Evolutionary conservation across 2,329 filamentous ascomycete genomes (phyloP).

Genomic region (Macroventuria anomochaeta): DNA sequence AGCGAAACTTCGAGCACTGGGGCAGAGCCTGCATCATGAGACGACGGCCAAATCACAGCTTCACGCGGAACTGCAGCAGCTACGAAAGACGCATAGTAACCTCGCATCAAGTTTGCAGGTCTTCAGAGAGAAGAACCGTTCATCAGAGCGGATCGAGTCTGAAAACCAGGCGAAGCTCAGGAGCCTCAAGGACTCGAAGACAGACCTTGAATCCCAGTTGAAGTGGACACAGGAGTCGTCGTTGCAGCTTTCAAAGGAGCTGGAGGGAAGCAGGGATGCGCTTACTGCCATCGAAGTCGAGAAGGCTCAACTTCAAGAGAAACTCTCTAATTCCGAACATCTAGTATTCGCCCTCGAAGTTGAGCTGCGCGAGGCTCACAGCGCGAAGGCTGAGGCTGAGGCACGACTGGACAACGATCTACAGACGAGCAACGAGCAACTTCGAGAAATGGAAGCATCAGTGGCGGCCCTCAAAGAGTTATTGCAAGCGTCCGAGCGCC

Average conservation of each 20-base stretch:
- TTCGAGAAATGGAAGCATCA: slow-evolving; percentile 34
- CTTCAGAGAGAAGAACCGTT: slow-evolving; percentile 22
- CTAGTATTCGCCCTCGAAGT: slow-evolving; percentile 24
- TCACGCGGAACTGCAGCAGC: slow-evolving; percentile 6
- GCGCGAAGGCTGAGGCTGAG: slow-evolving; percentile 24
- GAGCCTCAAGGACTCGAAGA: slow-evolving; percentile 26
- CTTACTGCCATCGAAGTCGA: slow-evolving; percentile 34
- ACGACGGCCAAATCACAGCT: slow-evolving; percentile 16
- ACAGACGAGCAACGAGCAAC: slow-evolving; percentile 26
- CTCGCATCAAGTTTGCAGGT: slow-evolving; percentile 25
- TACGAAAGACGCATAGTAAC: slow-evolving; percentile 14
- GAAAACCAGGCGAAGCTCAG: slow-evolving; percentile 29
- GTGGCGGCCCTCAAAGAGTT: slow-evolving; percentile 24
- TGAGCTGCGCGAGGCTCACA: slow-evolving; percentile 27
- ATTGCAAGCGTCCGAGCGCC: slow-evolving; percentile 25
- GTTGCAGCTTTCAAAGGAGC: slow-evolving; percentile 27
- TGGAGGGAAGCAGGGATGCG: slow-evolving; percentile 30
- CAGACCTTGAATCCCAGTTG: slow-evolving; percentile 29
- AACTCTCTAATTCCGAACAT: slow-evolving; percentile 30
- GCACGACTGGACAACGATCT: slow-evolving; percentile 18
- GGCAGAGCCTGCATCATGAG: slow-evolving; percentile 15
- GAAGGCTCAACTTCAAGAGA: slow-evolving; percentile 25
- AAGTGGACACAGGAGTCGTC: slow-evolving; percentile 26
- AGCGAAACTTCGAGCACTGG: slow-evolving; percentile 28
- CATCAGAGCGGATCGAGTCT: slow-evolving; percentile 26